Conservation (phyloP, 2,329 filamentous ascomycete genomes). For the Dryadomyces quercivorus region DNA sequence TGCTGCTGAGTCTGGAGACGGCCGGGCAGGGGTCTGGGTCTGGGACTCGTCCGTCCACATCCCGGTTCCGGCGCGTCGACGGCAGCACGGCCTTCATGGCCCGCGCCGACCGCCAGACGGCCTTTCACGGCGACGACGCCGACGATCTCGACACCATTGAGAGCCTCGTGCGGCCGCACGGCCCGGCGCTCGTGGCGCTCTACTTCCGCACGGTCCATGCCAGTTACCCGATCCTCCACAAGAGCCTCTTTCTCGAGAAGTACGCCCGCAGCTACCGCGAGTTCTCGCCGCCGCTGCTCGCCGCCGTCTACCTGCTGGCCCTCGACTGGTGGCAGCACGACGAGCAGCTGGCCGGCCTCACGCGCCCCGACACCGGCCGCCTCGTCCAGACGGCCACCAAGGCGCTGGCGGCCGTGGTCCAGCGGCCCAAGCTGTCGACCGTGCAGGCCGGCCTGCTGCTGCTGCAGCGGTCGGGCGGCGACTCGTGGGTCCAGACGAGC, state of each 20-base stretch:
- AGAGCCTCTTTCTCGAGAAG: conserved; percentile 66
- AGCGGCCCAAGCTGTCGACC: conserved; percentile 69
- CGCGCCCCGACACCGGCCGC: conserved; percentile 58
- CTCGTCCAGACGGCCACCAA: conserved; percentile 46
- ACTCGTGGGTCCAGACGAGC: conserved; percentile 75
- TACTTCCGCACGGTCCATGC: conserved; percentile 77
- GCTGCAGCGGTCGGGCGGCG: conserved; percentile 59
- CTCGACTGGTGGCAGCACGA: conserved; percentile 65
- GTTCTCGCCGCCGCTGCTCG: conserved; percentile 65
- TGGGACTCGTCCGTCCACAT: too few relatives aligned
- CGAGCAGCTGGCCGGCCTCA: conserved; percentile 48
- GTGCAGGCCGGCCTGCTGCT: conserved; percentile 66
- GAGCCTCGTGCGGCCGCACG: conserved; percentile 58
- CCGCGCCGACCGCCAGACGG: conserved; percentile 12
- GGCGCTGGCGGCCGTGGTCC: conserved; percentile 65
- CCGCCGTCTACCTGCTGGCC: conserved; percentile 72
- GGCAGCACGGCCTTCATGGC: conserved; percentile 13
- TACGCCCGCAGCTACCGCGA: conserved; percentile 61
- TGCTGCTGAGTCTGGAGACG: conserved; percentile 15
- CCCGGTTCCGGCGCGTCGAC: conserved; percentile 16
- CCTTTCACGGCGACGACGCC: conserved; percentile 7
- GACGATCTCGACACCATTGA: conserved; percentile 8
- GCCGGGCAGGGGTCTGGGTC: too few relatives aligned
- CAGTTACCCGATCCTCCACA: conserved; percentile 71
- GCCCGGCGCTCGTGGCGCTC: conserved; percentile 63